These are phyloP conservation scores for Dinochytrium kinnereticum DNA, from an alignment of 371 early-diverging fungal genomes.

Conservation along the genomic window DNA sequence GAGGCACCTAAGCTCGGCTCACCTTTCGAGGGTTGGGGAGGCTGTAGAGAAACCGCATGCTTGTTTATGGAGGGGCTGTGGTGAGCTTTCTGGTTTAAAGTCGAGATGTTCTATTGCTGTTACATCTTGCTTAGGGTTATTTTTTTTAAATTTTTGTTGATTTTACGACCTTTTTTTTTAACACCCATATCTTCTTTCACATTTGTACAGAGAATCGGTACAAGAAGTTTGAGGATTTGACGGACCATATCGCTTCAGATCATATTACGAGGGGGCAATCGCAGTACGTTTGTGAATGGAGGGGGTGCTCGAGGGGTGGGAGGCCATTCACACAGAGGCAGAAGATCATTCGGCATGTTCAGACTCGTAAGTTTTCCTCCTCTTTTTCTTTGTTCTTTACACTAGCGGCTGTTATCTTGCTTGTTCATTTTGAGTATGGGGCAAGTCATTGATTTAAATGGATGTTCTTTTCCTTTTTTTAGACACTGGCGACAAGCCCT, in stretches of 20 bases:
- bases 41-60: constrained; percentile 41
- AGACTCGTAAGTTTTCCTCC: constrained; percentile 62
- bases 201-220: constrained; percentile 46
- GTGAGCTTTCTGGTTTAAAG: constrained; percentile 23
- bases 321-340: constrained; percentile 75
- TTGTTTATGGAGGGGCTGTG: constrained; percentile 70
- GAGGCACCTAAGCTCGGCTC: constrained; percentile 69
- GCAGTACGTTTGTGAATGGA: constrained; percentile 83
- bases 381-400: background rate
- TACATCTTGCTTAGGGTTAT: too few species aligned
- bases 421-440: background rate
- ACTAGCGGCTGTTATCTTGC: background rate
- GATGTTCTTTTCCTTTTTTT: constrained; percentile 11
- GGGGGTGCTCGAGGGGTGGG: constrained; percentile 70
- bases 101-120: too few species aligned
- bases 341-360: constrained; percentile 85
- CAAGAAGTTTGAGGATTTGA: constrained; percentile 68
- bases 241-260: constrained; percentile 72
- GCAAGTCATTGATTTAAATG: too few species aligned
- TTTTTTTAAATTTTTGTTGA: background rate
- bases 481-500: constrained; percentile 79
- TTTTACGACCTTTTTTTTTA: background rate
- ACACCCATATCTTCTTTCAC: too few species aligned
- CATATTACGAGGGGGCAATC: constrained; percentile 76
- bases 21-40: constrained; percentile 43